phyloP scores from a whole-genome alignment of 2,329 filamentous ascomycete species.

The Beauveria brongniartii region DNA sequence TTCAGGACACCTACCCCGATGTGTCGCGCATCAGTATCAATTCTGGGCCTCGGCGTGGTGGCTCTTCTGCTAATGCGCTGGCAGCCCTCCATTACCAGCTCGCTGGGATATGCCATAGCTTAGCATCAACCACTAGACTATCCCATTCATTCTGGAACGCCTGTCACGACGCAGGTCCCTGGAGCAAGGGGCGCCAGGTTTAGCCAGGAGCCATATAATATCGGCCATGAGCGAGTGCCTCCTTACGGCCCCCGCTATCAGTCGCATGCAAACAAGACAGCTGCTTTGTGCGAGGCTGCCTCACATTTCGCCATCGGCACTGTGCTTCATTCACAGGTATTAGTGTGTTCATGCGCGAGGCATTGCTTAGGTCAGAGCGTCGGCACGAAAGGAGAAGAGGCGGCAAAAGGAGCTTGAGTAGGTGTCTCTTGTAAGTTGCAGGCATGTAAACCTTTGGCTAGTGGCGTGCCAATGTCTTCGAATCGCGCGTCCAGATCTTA shows the following conservation, averaged over 20 bases:
- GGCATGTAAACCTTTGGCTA: background rate
- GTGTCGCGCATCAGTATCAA: background rate
- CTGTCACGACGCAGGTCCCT: conserved; percentile 4
- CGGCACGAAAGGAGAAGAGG: background rate
- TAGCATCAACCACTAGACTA: background rate
- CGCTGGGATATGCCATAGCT: background rate
- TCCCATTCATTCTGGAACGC: conserved; percentile 7
- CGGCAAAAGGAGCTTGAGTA: background rate
- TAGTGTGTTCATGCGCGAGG: background rate
- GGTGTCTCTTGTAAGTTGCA: too few relatives aligned
- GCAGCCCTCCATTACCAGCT: conserved; percentile 4
- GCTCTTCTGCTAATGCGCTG: background rate
- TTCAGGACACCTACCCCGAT: background rate
- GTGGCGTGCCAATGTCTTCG: conserved; percentile 6
- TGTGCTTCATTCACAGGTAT: background rate
- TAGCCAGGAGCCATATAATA: background rate
- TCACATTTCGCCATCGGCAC: background rate
- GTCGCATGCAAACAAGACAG: background rate
- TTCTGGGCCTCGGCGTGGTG: background rate
- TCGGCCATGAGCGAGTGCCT: background rate
- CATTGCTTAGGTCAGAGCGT: conserved; percentile 4
- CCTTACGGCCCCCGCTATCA: background rate
- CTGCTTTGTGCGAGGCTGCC: background rate
- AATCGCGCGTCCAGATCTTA: conserved; percentile 2
- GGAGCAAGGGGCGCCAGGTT: background rate